These are phyloP conservation scores for Elaeis guineensis DNA, from an alignment of 176 grass and related monocot species.

Conservation along the genomic window DNA sequence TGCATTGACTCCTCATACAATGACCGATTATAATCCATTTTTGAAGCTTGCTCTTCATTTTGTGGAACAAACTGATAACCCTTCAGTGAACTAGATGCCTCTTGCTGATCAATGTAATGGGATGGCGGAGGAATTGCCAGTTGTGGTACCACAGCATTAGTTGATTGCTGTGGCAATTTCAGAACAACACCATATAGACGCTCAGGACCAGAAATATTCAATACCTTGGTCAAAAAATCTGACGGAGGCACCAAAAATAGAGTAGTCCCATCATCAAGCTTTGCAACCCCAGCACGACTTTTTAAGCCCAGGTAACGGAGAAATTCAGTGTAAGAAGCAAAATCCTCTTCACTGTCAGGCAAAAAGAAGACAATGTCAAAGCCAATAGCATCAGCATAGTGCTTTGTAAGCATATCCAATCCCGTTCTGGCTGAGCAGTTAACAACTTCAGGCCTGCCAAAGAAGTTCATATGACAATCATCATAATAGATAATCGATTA, in stretches of 20 bases:
- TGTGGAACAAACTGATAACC: constrained; percentile 24
- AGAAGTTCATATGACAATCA: constrained; percentile 3
- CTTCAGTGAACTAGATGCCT: constrained; percentile 23
- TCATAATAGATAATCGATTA: background rate
- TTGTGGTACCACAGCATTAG: constrained; percentile 25
- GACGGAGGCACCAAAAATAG: constrained; percentile 89
- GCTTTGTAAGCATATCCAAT: constrained; percentile 72
- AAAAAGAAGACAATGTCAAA: constrained; percentile 84
- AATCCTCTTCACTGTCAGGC: constrained; percentile 86
- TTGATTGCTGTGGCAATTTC: constrained; percentile 57
- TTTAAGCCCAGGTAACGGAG: constrained; percentile 70
- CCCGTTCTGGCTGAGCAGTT: constrained; percentile 87
- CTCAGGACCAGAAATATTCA: constrained; percentile 72
- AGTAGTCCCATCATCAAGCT: constrained; percentile 62
- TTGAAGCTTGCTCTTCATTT: constrained; percentile 18
- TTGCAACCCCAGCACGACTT: constrained; percentile 89
- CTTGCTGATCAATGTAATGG: constrained; percentile 36
- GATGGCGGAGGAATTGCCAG: constrained; percentile 24
- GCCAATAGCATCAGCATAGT: constrained; percentile 57
- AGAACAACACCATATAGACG: constrained; percentile 88
- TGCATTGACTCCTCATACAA: constrained; percentile 24
- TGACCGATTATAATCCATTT: constrained; percentile 29
- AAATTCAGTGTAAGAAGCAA: constrained; percentile 92
- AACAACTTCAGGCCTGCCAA: constrained; percentile 54
- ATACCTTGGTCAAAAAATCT: constrained; percentile 67